phyloP scores from a whole-genome alignment of 495 filamentous ascomycete genomes.

The Recurvomyces mirabilis region DNA sequence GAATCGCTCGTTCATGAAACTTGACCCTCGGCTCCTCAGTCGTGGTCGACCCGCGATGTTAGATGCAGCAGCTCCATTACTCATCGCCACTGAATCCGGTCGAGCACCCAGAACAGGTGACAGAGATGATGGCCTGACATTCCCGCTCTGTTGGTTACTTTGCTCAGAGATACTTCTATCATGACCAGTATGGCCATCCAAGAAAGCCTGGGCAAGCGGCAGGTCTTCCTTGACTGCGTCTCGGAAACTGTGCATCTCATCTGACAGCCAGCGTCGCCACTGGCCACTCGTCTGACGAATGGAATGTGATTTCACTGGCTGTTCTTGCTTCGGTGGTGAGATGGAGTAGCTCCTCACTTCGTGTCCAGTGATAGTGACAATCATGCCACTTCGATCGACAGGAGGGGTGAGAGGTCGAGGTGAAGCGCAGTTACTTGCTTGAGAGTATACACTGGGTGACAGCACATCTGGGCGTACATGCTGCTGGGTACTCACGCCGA shows the following conservation, averaged over 20 bases:
- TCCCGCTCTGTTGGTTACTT: constrained; percentile 9
- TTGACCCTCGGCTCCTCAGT: constrained; percentile 10
- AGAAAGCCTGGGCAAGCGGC: constrained; percentile 6
- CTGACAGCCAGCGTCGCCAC: constrained; percentile 28
- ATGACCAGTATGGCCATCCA: background rate
- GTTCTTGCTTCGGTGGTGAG: constrained; percentile 15
- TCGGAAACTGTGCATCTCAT: constrained; percentile 25
- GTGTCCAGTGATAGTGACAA: constrained; percentile 27
- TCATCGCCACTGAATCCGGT: no score
- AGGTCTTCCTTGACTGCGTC: no score
- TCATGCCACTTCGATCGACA: constrained; percentile 16
- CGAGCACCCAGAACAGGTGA: background rate
- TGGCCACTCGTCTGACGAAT: constrained; percentile 24
- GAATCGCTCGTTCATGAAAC: constrained; percentile 30
- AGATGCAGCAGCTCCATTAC: no score
- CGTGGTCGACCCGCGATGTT: background rate
- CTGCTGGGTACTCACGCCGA: constrained; percentile 4
- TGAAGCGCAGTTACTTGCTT: constrained; percentile 24
- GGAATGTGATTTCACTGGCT: background rate
- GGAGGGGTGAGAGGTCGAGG: constrained; percentile 18
- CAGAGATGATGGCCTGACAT: background rate
- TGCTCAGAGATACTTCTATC: no score
- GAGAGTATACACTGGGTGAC: constrained; percentile 32
- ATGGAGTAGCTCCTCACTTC: constrained; percentile 27
- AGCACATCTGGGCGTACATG: constrained; percentile 9